Conservation (phyloP, 1,284 basidiomycete genomes). For the Naganishia albida region DNA sequence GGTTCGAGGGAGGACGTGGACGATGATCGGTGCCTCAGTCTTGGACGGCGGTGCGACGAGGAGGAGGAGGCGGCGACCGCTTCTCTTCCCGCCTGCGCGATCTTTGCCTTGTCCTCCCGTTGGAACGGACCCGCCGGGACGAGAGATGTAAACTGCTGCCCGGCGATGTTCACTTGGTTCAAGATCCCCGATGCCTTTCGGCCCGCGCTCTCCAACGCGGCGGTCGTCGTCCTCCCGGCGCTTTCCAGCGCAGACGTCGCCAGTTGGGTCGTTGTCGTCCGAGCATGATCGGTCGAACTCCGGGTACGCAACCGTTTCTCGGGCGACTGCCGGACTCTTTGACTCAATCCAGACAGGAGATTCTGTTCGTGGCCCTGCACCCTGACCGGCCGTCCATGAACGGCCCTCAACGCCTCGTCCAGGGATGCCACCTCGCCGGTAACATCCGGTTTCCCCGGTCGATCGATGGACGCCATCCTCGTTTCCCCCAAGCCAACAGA, state of each 20-base stretch:
- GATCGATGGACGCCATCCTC: neutral
- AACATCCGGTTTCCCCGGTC: neutral
- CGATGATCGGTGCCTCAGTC: constrained; percentile 21
- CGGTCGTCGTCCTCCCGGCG: neutral
- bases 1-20: constrained; percentile 23
- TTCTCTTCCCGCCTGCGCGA: neutral
- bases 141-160: constrained; percentile 24
- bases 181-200: constrained; percentile 21
- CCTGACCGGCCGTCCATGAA: constrained; percentile 13
- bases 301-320: constrained; percentile 15
- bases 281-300: neutral
- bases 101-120: neutral
- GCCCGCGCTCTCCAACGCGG: constrained; percentile 10
- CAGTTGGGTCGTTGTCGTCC: neutral
- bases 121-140: constrained; percentile 24
- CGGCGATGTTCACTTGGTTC: constrained; percentile 26
- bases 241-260: too few relatives aligned
- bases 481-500: constrained; percentile 17
- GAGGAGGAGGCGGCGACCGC: neutral
- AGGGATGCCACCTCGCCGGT: neutral
- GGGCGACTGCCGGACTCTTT: constrained; percentile 6
- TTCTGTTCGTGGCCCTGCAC: constrained; percentile 21
- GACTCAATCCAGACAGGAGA: constrained; percentile 6
- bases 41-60: too few relatives aligned
- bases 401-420: constrained; percentile 7